Evolutionary conservation across 1,284 basidiomycete genomes (phyloP).

Genomic region (Gymnopus androsaceus): DNA sequence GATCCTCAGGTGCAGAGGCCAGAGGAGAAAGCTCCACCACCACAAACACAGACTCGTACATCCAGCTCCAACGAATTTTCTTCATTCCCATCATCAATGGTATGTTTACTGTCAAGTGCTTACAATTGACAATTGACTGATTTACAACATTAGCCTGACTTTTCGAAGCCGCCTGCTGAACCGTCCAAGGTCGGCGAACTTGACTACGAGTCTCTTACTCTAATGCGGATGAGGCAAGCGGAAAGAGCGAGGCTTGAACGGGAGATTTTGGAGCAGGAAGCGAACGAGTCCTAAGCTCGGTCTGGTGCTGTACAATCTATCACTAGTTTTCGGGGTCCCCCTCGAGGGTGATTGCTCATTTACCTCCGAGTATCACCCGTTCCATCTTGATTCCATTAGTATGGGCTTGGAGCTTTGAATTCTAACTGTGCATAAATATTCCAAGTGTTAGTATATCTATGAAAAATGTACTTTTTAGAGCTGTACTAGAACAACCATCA

Average conservation of each 20-base stretch:
- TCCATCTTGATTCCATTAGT: too few relatives aligned
- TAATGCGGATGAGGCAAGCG: conserved; percentile 80
- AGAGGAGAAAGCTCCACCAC: conserved; percentile 27
- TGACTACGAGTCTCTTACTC: conserved; percentile 80
- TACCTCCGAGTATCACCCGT: too few relatives aligned
- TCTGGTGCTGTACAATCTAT: neutral
- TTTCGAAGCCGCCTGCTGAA: conserved; percentile 26
- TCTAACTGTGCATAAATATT: too few relatives aligned
- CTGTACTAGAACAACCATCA: too few relatives aligned
- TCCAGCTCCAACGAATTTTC: conserved; percentile 39
- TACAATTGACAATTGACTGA: conserved; percentile 5
- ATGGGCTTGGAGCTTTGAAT: too few relatives aligned
- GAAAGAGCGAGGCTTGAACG: conserved; percentile 75
- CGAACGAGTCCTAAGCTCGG: conserved; percentile 21
- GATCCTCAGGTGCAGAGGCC: conserved; percentile 5
- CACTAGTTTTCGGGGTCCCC: neutral
- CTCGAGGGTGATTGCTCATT: neutral
- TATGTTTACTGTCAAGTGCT: conserved; percentile 33
- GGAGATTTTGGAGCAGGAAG: conserved; percentile 74
- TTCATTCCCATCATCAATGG: conserved; percentile 62
- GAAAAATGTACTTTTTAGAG: too few relatives aligned
- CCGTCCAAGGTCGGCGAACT: conserved; percentile 37
- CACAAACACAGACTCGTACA: conserved; percentile 30
- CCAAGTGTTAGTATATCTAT: too few relatives aligned
- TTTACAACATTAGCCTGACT: conserved; percentile 15